Evolutionary conservation across 2,329 filamentous ascomycete genomes (phyloP), one percentile per base, ranked within the genome.

Genomic region (Diaporthe caulivora): DNA sequence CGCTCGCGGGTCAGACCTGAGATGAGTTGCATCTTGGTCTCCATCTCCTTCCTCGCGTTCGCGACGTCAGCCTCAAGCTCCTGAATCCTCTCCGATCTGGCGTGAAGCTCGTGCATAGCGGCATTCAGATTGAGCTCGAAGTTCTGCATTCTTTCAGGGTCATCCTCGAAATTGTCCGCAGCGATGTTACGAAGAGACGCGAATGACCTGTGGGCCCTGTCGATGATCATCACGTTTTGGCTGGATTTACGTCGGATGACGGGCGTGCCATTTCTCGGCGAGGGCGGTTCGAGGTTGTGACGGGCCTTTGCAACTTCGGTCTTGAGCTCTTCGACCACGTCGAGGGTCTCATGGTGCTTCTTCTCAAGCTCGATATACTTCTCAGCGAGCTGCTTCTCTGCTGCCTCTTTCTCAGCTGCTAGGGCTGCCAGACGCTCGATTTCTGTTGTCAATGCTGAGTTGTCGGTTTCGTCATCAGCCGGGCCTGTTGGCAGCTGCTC

Each of bases 21-120:
- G 78, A 99, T 98, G 80, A 99, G 95, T 40, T 94, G 94, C 87
- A 96, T 95, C 89, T 99, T 99, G 76, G 90, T 92, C 80, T 99
- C 97, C 93, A 98, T 97, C 82, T 99, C 97, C 85, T 95, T 98
- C 86, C 94, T 97, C 29, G 95, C 91, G 5, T 91, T 92, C 34
- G 92, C 87, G 72, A 98, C 90, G 77, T 98, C 96, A 8, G 92
- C 91, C 82, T 99, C 97, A 18, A 99, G 87, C 78, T 95, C 92
- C 80, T 97, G 94, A 70, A 98, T 95, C 37, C 95, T 92, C 81
- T 98, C 95, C 51, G 95, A 95, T 54, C 95, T 92, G 13, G 88
- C 88, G 76, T 98, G 93, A 44, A 99, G 87, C 81, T 99, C 97
- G 78, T 97, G 94, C 92, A 98, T 96, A 73, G 96, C 95, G 2